These are phyloP conservation scores for Xylaria flabelliformis DNA, from an alignment of 495 filamentous ascomycete species.

Conservation along the genomic window DNA sequence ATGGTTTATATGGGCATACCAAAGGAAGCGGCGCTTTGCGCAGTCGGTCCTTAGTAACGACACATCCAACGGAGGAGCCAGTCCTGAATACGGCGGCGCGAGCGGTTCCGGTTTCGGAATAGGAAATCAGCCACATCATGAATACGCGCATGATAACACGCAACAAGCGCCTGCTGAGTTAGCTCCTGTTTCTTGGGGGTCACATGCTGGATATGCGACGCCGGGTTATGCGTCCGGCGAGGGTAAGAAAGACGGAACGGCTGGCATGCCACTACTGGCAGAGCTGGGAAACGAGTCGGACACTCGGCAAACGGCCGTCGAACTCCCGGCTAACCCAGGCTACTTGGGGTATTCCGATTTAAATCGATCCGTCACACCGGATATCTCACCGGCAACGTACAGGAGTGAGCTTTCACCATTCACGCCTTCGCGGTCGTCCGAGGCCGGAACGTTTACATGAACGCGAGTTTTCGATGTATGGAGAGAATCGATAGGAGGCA, in stretches of 20 bases:
- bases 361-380: background rate
- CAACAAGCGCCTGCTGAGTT: slow-evolving; percentile 33
- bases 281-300: slow-evolving; percentile 28
- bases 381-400: slow-evolving; percentile 5
- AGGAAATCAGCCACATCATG: background rate
- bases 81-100: background rate
- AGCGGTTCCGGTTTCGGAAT: background rate
- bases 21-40: slow-evolving; percentile 25
- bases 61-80: background rate
- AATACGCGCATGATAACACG: slow-evolving; percentile 36
- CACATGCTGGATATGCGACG: slow-evolving; percentile 22
- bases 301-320: slow-evolving; percentile 23
- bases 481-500: background rate
- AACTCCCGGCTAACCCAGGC: slow-evolving; percentile 30
- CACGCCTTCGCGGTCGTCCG: slow-evolving; percentile 7
- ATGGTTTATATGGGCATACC: slow-evolving; percentile 41
- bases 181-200: slow-evolving; percentile 30
- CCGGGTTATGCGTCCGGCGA: background rate
- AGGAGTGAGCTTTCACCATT: slow-evolving; percentile 13
- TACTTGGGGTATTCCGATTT: slow-evolving; percentile 11
- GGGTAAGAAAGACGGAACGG: slow-evolving; percentile 19
- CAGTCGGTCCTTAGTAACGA: slow-evolving; percentile 30
- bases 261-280: slow-evolving; percentile 35
- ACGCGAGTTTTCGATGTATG: background rate
- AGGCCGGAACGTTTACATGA: slow-evolving; percentile 11